These are phyloP conservation scores for Pouteria glomerata DNA, from an alignment of 148 eudicot genomes.

Conservation along the genomic window DNA sequence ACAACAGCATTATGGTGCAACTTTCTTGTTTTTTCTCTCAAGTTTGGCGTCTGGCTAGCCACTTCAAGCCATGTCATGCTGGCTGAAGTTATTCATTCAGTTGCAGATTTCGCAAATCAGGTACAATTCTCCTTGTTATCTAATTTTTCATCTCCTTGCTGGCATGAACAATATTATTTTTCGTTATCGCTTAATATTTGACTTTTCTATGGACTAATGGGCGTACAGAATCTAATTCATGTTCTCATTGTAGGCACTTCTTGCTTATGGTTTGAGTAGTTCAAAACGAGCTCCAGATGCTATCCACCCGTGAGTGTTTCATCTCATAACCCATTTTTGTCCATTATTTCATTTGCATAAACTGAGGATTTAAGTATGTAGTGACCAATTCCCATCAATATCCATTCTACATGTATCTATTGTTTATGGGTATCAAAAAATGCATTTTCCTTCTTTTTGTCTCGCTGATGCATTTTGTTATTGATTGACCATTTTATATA, in stretches of 20 bases:
- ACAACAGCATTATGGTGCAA: constrained; percentile 95
- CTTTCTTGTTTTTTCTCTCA: constrained; percentile 90
- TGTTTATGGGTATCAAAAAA: background rate
- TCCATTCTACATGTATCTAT: background rate
- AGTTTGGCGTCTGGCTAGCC: constrained; percentile 87
- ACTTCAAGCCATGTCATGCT: constrained; percentile 95
- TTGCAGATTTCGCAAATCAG: constrained; percentile 98
- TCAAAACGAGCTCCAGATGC: constrained; percentile 99
- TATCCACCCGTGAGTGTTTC: constrained; percentile 81
- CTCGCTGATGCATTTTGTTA: background rate
- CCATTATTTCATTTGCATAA: background rate
- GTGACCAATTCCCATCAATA: background rate
- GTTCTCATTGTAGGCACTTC: constrained; percentile 73
- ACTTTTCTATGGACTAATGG: constrained; percentile 11
- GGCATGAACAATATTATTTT: background rate
- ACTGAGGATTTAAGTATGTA: background rate
- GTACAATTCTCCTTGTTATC: constrained; percentile 19
- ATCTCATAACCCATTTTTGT: background rate
- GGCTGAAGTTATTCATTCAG: constrained; percentile 88
- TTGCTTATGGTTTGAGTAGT: constrained; percentile 92
- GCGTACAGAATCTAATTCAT: constrained; percentile 38
- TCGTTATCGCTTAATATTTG: too few species aligned
- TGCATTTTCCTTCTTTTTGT: background rate
- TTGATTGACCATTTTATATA: background rate
- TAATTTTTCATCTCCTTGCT: constrained; percentile 8